Evolutionary conservation across 192 early-diverging fungal species (phyloP), one percentile per base, ranked within the genome.

Genomic region (Radiomyces spectabilis): DNA sequence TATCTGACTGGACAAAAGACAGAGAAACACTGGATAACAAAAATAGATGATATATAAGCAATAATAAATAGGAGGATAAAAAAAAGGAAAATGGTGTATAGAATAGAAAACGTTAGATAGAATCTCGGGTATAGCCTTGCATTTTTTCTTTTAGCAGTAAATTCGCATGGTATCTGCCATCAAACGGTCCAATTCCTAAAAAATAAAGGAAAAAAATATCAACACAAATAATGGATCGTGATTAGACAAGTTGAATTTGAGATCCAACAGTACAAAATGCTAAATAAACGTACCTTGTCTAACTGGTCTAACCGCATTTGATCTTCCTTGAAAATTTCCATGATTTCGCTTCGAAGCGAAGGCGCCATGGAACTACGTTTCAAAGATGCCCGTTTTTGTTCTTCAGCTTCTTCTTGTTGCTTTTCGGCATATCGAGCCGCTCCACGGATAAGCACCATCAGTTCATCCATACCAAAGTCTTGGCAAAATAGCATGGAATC

Each of bases 381-480:
- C n/a, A n/a, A n/a, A 9, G 46, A 48, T 9, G 46, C 15, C 7
- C 46, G 46, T 27, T 26, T 16, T 15, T 21, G 13, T 56, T 39
- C 18, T 37, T 19, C 16, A 41, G 41, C 21, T 24, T 25, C 40
- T 52, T 52, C 53, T 50, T 57, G 19, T 41, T 27, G 18, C 33
- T 37, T 39, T 35, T 62, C 56, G 49, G 58, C 30, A 37, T 37
- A 52, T 34, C 62, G 24, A 21, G 41, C 55, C 29, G 57, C 46
- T 7, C 59, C 52, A 25, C 70, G 45, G 12, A 72, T 68, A 30
- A 75, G 27, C 13, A 68, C 45, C 66, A 75, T 63, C 10, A 75
- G 34, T 41, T 72, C 73, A 27, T 72, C 57, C 41, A 75, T 58
- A 27, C 73, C 73, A 59, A 75, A 72, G 41, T 75, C 70, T 50